Base-by-base conservation (phyloP, 228 moss, liverwort and hornwort genomes). In the Sphagnum magellanicum region DNA sequence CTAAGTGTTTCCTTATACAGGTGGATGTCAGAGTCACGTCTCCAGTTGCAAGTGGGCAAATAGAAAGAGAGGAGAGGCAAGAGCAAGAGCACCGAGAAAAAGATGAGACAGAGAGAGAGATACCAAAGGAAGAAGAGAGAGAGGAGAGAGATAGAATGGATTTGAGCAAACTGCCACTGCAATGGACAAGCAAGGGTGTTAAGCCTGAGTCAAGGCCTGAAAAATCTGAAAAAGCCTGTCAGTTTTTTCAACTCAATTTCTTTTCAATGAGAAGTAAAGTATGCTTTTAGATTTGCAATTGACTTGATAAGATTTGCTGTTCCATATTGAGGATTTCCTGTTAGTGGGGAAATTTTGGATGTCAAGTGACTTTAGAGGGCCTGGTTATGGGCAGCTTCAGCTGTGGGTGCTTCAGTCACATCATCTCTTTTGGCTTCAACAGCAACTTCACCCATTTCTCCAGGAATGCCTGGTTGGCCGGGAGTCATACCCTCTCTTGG, bases 151-250 rank as follows among this genome's bases (percentile, higher is more conserved):
- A 87, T 64, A 79, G 74, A 63, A 55, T 68, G 60, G 90, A 94
- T 50, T 16, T 77, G 61, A 71, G 71, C 64, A 87, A 88, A 72
- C 71, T 16, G 15, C 51, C 61, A 10, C 64, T 50, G 6, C 81
- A 81, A 68, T 80, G 86, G 66, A 61, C 77, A 46, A 82, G 73
- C 60, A 91, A 88, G 81, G 68, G 65, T 60, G 68, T 62, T 48
- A 89, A 84, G 75, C 52, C 53, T 5, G 94, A 94, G 61, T 78
- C 80, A 17, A 86, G 88, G 76, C 48, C 67, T 32, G 86, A 76
- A 75, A 91, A 87, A 72, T 79, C 77, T 51, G 94, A 91, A 15
- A 83, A 81, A 66, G 74, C 79, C 69, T 88, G 94, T 94, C 67
- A 8, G 73, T 59, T 16, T 52, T 13, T 50, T 4, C 6, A 16